phyloP scores from a whole-genome alignment of 768 basidiomycete species.

The Tylopilus vinaceipallidus region DNA sequence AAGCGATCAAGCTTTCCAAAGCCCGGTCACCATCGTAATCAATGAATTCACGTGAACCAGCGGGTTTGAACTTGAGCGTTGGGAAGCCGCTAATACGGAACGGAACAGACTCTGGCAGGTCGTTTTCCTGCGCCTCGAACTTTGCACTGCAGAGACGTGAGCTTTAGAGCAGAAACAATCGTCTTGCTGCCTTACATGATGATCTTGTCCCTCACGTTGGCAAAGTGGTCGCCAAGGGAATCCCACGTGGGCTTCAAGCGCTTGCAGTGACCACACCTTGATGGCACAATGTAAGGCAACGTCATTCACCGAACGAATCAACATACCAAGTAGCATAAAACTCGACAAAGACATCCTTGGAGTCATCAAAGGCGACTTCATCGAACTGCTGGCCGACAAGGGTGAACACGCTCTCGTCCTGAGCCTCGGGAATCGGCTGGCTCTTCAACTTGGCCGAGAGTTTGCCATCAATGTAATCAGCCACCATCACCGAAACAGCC shows the following conservation, averaged over 20 bases:
- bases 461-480: constrained; percentile 66
- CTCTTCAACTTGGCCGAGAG: constrained; percentile 86
- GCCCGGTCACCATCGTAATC: constrained; percentile 94
- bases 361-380: constrained; percentile 77
- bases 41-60: constrained; percentile 81
- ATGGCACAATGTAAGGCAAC: neutral
- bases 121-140: constrained; percentile 96
- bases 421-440: constrained; percentile 77
- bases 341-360: constrained; percentile 94
- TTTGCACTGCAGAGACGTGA: constrained; percentile 63
- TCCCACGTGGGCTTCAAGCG: constrained; percentile 96
- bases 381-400: constrained; percentile 92
- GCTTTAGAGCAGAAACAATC: neutral
- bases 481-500: constrained; percentile 57
- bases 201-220: constrained; percentile 67
- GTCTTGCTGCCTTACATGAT: constrained; percentile 71
- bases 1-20: constrained; percentile 80
- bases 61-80: constrained; percentile 94
- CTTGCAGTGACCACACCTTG: constrained; percentile 93
- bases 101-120: constrained; percentile 81
- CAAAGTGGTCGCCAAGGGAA: constrained; percentile 81
- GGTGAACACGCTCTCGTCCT: constrained; percentile 78
- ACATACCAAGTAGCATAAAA: constrained; percentile 95
- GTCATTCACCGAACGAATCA: constrained; percentile 3
- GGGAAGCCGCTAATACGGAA: constrained; percentile 92